Conservation (phyloP, 1,284 basidiomycete species). For the Ganoderma leucocontextum region DNA sequence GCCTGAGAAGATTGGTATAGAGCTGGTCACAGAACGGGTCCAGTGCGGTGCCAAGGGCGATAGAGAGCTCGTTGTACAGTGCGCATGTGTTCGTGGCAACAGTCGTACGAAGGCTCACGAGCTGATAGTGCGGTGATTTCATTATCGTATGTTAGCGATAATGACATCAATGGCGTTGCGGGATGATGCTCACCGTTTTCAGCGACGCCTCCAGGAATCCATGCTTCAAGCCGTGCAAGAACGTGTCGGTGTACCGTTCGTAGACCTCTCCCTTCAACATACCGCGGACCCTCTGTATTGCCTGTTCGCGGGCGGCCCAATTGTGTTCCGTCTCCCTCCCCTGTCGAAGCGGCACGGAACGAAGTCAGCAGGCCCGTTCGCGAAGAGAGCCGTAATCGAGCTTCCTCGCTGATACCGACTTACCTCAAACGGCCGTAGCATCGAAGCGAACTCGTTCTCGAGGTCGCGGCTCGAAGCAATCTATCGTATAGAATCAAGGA, state of each 20-base stretch:
- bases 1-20: constrained; percentile 79
- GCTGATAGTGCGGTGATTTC: constrained; percentile 51
- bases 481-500: constrained; percentile 50
- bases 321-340: constrained; percentile 98
- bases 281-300: constrained; percentile 84
- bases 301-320: constrained; percentile 87
- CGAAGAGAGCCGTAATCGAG: constrained; percentile 13
- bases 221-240: constrained; percentile 78
- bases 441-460: constrained; percentile 83
- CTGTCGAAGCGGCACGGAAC: constrained; percentile 47
- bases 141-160: constrained; percentile 24
- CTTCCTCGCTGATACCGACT: constrained; percentile 25
- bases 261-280: constrained; percentile 91
- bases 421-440: constrained; percentile 86
- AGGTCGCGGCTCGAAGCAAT: constrained; percentile 88
- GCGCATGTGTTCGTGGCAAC: constrained; percentile 84
- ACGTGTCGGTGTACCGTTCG: constrained; percentile 75
- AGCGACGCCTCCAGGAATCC: constrained; percentile 84
- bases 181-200: constrained; percentile 75
- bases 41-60: constrained; percentile 71
- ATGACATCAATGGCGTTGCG: constrained; percentile 8
- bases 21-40: constrained; percentile 84
- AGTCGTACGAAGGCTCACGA: constrained; percentile 92
- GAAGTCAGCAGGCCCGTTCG: constrained; percentile 13
- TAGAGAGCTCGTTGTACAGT: constrained; percentile 82